These are phyloP conservation scores for Rusavskia elegans DNA, from an alignment of 495 filamentous ascomycete species.

Conservation along the genomic window DNA sequence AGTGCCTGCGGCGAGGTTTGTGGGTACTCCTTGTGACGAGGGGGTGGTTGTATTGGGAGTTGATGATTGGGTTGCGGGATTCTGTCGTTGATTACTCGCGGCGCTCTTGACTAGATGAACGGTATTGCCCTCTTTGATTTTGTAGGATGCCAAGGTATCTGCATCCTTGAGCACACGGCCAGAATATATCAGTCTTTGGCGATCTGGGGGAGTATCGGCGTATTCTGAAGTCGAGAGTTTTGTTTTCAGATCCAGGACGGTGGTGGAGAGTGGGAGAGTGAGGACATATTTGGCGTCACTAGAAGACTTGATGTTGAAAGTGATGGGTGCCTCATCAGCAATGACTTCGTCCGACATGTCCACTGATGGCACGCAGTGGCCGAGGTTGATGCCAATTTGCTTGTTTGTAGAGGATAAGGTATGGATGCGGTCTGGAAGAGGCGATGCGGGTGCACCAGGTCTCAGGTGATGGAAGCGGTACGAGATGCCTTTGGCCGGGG, in stretches of 20 bases:
- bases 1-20: constrained; percentile 82
- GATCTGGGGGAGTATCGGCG: constrained; percentile 68
- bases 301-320: constrained; percentile 88
- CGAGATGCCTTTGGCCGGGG: no score
- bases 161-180: constrained; percentile 90
- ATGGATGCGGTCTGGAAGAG: no score
- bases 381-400: no score
- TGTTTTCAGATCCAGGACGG: constrained; percentile 72
- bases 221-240: constrained; percentile 68
- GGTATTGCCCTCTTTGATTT: constrained; percentile 91
- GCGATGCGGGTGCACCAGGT: no score
- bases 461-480: no score
- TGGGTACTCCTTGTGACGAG: constrained; percentile 46
- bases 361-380: neutral
- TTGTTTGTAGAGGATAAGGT: no score
- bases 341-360: constrained; percentile 30
- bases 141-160: constrained; percentile 70
- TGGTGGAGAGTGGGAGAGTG: constrained; percentile 60
- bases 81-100: constrained; percentile 66
- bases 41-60: constrained; percentile 32
- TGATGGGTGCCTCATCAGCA: constrained; percentile 44
- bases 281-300: constrained; percentile 70
- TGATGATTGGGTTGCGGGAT: constrained; percentile 32
- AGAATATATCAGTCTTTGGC: constrained; percentile 92
- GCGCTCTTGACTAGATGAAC: constrained; percentile 94